Percentiles rank a stretch among this genome's conserved stretches.
phyloP scores from a whole-genome alignment of 805 yeast species.

The Saturnispora silvae region DNA sequence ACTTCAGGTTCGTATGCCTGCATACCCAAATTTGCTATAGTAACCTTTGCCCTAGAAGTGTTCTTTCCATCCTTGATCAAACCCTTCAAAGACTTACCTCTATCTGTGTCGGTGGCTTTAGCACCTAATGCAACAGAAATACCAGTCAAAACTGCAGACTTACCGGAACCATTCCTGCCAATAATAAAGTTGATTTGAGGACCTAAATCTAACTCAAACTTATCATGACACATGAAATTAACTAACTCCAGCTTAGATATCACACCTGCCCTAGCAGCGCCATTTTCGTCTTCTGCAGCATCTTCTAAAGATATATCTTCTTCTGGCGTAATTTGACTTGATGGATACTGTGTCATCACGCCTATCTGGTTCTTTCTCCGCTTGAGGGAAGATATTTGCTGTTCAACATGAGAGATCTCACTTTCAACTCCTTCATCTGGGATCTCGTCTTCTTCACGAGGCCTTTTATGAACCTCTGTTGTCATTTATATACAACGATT shows the following conservation, averaged over 20 bases:
- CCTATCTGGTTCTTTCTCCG: no score
- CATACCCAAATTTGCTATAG: constrained; percentile 52
- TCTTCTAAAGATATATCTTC: background rate
- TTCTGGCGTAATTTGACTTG: background rate
- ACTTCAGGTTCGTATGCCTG: constrained; percentile 53
- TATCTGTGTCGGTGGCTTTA: constrained; percentile 73
- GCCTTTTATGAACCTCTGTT: constrained; percentile 1
- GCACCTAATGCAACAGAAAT: constrained; percentile 83
- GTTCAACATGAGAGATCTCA: no score
- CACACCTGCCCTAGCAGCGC: constrained; percentile 49
- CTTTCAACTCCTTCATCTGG: no score
- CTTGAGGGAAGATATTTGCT: background rate
- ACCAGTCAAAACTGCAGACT: constrained; percentile 80
- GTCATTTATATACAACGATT: no score
- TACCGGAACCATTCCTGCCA: constrained; percentile 89
- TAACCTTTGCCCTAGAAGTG: constrained; percentile 57
- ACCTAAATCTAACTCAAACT: constrained; percentile 64
- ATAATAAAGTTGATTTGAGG: constrained; percentile 77
- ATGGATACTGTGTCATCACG: constrained; percentile 18
- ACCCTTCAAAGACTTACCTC: constrained; percentile 64
- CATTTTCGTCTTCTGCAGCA: constrained; percentile 14
- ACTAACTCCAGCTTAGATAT: constrained; percentile 51
- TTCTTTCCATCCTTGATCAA: constrained; percentile 69
- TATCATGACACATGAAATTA: constrained; percentile 86
- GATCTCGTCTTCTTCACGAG: background rate